Percentiles rank a stretch among this genome's conserved stretches.
phyloP scores from a whole-genome alignment of 2,329 filamentous ascomycete genomes.

The Lachnellula subtilissima region DNA sequence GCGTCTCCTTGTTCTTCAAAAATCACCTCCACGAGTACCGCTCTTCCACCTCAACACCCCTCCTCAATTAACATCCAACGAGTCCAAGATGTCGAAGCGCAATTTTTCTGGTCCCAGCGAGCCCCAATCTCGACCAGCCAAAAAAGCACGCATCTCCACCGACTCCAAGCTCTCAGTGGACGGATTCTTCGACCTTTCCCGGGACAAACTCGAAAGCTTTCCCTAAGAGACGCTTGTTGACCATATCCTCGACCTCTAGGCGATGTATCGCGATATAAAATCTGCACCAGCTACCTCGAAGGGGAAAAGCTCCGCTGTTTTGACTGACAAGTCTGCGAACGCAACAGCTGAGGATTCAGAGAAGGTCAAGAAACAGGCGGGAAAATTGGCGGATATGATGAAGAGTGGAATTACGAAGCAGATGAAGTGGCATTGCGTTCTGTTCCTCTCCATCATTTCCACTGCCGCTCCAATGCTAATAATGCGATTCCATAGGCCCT shows the following conservation, averaged over 20 bases:
- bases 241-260: slow-evolving; percentile 1
- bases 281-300: background rate
- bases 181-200: background rate
- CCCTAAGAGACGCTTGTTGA: background rate
- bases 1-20: background rate
- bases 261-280: background rate
- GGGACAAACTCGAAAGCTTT: background rate
- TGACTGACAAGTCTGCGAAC: background rate
- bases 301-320: background rate
- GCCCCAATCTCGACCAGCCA: background rate
- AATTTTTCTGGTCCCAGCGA: background rate
- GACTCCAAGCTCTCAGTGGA: background rate
- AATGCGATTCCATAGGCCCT: background rate
- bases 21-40: background rate
- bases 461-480: background rate
- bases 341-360: background rate
- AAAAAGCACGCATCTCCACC: background rate
- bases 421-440: slow-evolving; percentile 2
- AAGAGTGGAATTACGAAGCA: slow-evolving; percentile 1
- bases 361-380: background rate
- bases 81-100: background rate
- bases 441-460: background rate
- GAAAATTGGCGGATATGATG: slow-evolving; percentile 2
- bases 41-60: background rate
- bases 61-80: background rate